Percentiles rank a stretch among this genome's conserved stretches.
These are phyloP conservation scores for Cadophora malorum DNA, from an alignment of 2,329 filamentous ascomycete species.

Conservation along the genomic window DNA sequence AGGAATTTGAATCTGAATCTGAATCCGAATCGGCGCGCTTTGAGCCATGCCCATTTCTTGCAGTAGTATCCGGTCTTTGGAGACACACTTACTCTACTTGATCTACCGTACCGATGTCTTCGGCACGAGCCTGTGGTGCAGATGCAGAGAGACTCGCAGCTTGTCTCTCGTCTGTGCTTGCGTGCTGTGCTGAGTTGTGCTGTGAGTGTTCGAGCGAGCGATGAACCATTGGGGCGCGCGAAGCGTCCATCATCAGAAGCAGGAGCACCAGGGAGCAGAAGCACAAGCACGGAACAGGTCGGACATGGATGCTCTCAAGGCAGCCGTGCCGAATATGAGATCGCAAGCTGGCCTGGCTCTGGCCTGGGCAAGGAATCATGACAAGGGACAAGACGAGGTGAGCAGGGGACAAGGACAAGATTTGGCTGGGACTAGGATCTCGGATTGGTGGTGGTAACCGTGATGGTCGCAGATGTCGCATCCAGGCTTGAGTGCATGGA, in stretches of 20 bases:
- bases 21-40: background rate
- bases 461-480: background rate
- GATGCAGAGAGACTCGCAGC: constrained; percentile 12
- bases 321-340: constrained; percentile 29
- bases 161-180: background rate
- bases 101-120: constrained; percentile 7
- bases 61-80: background rate
- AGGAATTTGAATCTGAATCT: background rate
- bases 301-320: constrained; percentile 18
- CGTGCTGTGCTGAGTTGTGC: too few species aligned
- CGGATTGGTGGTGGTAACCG: background rate
- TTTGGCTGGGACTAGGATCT: background rate
- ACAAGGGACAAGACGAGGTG: background rate
- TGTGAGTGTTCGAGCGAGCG: too few species aligned
- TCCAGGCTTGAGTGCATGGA: background rate
- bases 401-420: background rate
- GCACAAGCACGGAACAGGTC: constrained; percentile 5
- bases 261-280: background rate
- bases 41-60: background rate
- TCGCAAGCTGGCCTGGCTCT: constrained; percentile 18
- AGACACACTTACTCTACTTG: background rate
- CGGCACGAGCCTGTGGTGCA: constrained; percentile 7
- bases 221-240: background rate
- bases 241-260: background rate
- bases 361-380: constrained; percentile 19